Percentiles rank a stretch among this genome's conserved stretches.
Evolutionary conservation across 2,329 filamentous ascomycete genomes (phyloP).

Genomic region (Ophiostoma perfectum): DNA sequence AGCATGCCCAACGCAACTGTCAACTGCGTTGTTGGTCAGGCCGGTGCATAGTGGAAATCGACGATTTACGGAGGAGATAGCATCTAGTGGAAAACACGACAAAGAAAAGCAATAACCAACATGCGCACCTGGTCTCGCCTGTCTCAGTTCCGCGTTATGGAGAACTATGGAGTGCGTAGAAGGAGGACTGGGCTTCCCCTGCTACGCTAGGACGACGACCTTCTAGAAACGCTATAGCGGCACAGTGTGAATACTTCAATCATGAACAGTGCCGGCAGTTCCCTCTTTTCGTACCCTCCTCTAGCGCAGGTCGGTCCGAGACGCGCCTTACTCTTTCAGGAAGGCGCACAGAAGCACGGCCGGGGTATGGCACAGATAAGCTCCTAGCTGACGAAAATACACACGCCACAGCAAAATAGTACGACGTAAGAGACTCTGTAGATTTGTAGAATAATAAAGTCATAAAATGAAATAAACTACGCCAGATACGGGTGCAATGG

Average conservation of each 20-base stretch:
- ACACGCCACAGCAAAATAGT: not conserved
- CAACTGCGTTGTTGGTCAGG: not conserved
- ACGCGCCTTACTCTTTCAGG: slow-evolving; percentile 2
- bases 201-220: slow-evolving; percentile 14
- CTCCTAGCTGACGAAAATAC: not conserved
- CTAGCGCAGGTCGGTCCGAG: slow-evolving; percentile 12
- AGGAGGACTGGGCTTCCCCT: not conserved
- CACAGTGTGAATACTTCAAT: not conserved
- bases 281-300: not conserved
- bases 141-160: not conserved
- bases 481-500: not conserved
- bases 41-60: not conserved
- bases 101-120: not conserved
- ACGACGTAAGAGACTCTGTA: not conserved
- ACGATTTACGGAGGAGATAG: slow-evolving; percentile 11
- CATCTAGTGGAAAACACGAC: not conserved
- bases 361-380: slow-evolving; percentile 7
- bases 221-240: slow-evolving; percentile 17
- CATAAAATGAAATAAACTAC: not conserved
- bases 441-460: no score
- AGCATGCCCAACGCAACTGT: not conserved
- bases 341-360: slow-evolving; percentile 4
- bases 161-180: slow-evolving; percentile 1
- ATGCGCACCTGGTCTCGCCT: no score
- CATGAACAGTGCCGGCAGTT: not conserved